Percentiles rank a stretch among this genome's conserved stretches.
These are phyloP conservation scores for Lasiodiplodia sp. DNA, from an alignment of 2,329 filamentous ascomycete species.

Conservation along the genomic window DNA sequence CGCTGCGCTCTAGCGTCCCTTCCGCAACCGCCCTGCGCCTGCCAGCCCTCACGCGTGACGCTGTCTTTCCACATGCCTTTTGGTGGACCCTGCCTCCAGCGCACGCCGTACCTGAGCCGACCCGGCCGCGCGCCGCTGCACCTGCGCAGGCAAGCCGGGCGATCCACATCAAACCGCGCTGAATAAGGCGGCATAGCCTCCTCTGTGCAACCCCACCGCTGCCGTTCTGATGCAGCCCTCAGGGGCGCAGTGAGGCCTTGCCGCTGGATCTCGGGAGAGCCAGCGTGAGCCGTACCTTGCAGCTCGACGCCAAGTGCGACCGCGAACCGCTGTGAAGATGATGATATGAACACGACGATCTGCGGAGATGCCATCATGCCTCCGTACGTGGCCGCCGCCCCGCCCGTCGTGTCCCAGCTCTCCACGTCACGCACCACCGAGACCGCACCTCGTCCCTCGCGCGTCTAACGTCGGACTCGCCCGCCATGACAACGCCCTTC, in stretches of 20 bases:
- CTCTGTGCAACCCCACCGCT: conserved; percentile 18
- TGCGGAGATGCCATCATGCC: conserved; percentile 12
- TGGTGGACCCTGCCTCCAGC: conserved; percentile 16
- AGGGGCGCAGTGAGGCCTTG: conserved; percentile 21
- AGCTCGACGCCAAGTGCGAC: conserved; percentile 25
- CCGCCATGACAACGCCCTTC: conserved; percentile 1
- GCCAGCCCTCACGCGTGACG: conserved; percentile 18
- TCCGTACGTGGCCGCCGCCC: conserved; percentile 4
- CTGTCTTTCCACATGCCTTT: conserved; percentile 1
- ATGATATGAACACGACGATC: conserved; percentile 19
- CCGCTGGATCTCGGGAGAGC: conserved; percentile 24
- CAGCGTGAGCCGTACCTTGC: conserved; percentile 24
- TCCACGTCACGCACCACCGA: conserved; percentile 12
- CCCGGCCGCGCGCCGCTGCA: conserved; percentile 3
- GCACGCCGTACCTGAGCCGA: conserved; percentile 4
- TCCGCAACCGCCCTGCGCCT: background rate
- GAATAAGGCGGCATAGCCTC: conserved; percentile 27
- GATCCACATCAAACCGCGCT: conserved; percentile 22
- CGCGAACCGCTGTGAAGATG: conserved; percentile 16
- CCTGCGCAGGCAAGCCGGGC: conserved; percentile 17
- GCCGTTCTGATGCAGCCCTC: conserved; percentile 16
- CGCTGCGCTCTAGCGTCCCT: conserved; percentile 4
- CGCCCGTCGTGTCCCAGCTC: background rate
- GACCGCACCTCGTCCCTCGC: background rate
- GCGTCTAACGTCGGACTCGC: conserved; percentile 21